These are phyloP conservation scores for Aspergillus pseudotamarii DNA, from an alignment of 2,329 filamentous ascomycete genomes.

Conservation along the genomic window DNA sequence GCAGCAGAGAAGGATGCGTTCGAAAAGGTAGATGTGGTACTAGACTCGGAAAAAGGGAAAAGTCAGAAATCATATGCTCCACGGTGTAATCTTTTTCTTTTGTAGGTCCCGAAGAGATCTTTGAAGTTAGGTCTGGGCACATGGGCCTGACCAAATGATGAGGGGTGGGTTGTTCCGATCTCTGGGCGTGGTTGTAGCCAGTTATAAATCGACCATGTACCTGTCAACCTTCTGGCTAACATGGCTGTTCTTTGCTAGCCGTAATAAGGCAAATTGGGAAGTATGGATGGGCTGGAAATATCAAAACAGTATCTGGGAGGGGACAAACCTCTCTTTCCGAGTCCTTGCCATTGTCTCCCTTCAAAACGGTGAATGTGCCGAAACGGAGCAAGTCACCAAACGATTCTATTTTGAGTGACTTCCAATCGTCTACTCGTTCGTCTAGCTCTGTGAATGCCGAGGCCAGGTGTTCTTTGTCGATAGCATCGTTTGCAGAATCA, in stretches of 20 bases:
- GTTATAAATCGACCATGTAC: no score
- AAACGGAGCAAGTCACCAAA: constrained; percentile 88
- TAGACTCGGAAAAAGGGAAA: constrained; percentile 40
- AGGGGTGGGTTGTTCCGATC: not conserved
- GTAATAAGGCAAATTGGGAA: not conserved
- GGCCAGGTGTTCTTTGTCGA: constrained; percentile 81
- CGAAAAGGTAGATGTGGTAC: constrained; percentile 98
- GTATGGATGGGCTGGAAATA: constrained; percentile 8
- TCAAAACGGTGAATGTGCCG: constrained; percentile 88
- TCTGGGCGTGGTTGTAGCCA: not conserved
- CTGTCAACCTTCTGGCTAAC: no score
- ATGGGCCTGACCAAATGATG: no score
- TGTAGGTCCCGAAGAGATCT: no score
- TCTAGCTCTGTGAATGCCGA: constrained; percentile 83
- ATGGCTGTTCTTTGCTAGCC: no score
- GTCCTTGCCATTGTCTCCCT: constrained; percentile 74
- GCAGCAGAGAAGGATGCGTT: constrained; percentile 92
- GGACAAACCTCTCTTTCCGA: constrained; percentile 81
- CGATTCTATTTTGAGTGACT: constrained; percentile 84
- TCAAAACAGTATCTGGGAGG: constrained; percentile 11
- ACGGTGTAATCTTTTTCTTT: not conserved
- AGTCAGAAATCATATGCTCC: constrained; percentile 19
- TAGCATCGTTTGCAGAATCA: constrained; percentile 83
- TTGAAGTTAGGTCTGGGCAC: no score
- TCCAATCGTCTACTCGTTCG: constrained; percentile 91